A percentile compares a stretch with the other conserved stretches of the same genome.
Conservation (phyloP, 352 stramenopile genomes). For the Saprolegnia parasitica region DNA sequence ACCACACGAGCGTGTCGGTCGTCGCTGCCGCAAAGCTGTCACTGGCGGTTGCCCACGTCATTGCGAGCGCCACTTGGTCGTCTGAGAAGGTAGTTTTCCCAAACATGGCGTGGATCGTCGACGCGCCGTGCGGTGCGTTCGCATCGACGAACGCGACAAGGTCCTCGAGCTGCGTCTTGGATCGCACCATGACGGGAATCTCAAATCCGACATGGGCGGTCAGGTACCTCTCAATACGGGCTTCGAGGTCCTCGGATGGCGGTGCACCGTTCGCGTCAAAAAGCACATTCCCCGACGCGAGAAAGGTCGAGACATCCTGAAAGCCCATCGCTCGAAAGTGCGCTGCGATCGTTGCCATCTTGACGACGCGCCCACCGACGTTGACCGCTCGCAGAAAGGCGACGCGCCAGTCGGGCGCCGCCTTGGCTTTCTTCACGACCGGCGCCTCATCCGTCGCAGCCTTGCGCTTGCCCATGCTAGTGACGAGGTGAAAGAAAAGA, state of each 20-base stretch:
- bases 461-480: not conserved
- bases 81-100: not conserved
- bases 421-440: not conserved
- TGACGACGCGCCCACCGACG: not conserved
- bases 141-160: not conserved
- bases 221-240: not conserved
- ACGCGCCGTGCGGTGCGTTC: not conserved
- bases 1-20: not conserved
- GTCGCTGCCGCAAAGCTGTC: not conserved
- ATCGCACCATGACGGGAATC: not conserved
- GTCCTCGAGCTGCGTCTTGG: not conserved
- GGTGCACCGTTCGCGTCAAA: not conserved
- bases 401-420: not conserved
- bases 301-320: not conserved
- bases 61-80: not conserved
- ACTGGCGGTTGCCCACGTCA: not conserved
- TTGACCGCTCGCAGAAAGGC: not conserved
- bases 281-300: not conserved
- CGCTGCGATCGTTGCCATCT: not conserved
- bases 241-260: not conserved
- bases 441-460: not conserved
- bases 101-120: not conserved
- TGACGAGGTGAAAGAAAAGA: no score
- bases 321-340: not conserved
- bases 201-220: not conserved